Evolutionary conservation across 2,329 filamentous ascomycete species (phyloP), one percentile per base, ranked within the genome.

Genomic region (Cladophialophora exuberans): DNA sequence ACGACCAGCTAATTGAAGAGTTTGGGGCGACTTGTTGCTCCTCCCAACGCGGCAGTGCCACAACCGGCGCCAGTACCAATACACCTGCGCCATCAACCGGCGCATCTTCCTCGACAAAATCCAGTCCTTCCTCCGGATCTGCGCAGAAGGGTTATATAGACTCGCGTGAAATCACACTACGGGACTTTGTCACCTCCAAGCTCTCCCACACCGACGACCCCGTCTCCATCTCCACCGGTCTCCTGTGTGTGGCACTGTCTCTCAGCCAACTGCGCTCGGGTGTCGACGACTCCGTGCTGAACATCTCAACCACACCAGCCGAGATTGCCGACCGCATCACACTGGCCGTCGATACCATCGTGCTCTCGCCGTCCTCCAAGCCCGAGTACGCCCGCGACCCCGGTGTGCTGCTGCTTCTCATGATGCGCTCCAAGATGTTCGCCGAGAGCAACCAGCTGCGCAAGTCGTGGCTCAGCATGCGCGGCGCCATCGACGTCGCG

Each of bases 401-500:
- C 2, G 48, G 51, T 39, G 45, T 56, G 10, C 38, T 65, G 23
- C 48, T 62, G 7, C 49, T 62, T 4, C 43, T 57, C 17, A 60
- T 65, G 57, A 55, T 59, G 51, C 52, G 57, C 11, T 52, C 55
- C 36, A 65, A 65, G 31, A 61, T 62, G 28, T 60, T 57, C 41
- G 59, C 57, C 15, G 62, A 64, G 44, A 49, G 47, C 20, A 56
- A 61, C 38, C 62, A 64, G 38, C 48, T 64, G 9, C 55, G 60
- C 17, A 64, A 64, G 41, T 56, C 57, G 9, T 64, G 60, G 60
- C 35, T 64, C n/a, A 31, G 49, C 23, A 41, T 60, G 4, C 52
- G 60, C 6, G 53, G 44, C 33, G 60, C 52, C 20, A 56, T 62
- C 20, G 41, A 54, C 7, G 44, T 50, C 13, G 56, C 62, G 7